phyloP scores from a whole-genome alignment of 2,329 filamentous ascomycete species.

The Pseudogymnoascus sp. region DNA sequence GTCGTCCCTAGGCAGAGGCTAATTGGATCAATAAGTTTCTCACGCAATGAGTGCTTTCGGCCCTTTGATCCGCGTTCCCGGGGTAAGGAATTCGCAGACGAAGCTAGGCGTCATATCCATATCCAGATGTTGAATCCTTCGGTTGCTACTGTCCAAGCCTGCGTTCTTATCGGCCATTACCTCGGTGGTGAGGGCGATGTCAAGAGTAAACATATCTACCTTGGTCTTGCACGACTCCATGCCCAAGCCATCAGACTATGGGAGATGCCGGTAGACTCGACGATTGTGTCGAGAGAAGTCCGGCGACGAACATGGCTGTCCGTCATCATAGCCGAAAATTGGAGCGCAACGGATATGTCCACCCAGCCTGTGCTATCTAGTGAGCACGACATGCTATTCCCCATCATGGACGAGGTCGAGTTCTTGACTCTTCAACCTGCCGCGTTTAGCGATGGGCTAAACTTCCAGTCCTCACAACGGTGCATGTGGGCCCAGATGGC shows the following conservation, averaged over 20 bases:
- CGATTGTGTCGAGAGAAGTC: slow-evolving; percentile 12
- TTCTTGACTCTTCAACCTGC: slow-evolving; percentile 13
- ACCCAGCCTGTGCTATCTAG: slow-evolving; percentile 10
- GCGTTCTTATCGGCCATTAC: slow-evolving; percentile 15
- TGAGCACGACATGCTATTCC: slow-evolving; percentile 9
- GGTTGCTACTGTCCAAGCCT: slow-evolving; percentile 14
- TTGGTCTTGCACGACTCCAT: slow-evolving; percentile 17
- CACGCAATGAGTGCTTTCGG: slow-evolving; percentile 12
- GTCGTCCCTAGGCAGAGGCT: not conserved
- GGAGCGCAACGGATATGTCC: slow-evolving; percentile 18
- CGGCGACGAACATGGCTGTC: slow-evolving; percentile 17
- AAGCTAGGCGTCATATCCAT: slow-evolving; percentile 14
- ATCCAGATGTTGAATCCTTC: slow-evolving; percentile 14
- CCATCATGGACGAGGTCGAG: slow-evolving; percentile 15
- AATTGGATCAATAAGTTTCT: slow-evolving; percentile 11
- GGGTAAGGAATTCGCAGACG: slow-evolving; percentile 8
- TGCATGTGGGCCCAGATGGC: slow-evolving; percentile 20
- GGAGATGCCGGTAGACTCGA: slow-evolving; percentile 12
- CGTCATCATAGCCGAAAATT: slow-evolving; percentile 16
- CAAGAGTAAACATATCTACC: slow-evolving; percentile 17
- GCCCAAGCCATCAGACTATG: slow-evolving; percentile 15
- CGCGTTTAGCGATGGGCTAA: not conserved
- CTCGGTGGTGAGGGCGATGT: slow-evolving; percentile 16
- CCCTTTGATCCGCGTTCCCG: slow-evolving; percentile 4
- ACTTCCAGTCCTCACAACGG: not conserved